These are phyloP conservation scores for Botrytis porri DNA, from an alignment of 2,329 filamentous ascomycete genomes.

Conservation along the genomic window DNA sequence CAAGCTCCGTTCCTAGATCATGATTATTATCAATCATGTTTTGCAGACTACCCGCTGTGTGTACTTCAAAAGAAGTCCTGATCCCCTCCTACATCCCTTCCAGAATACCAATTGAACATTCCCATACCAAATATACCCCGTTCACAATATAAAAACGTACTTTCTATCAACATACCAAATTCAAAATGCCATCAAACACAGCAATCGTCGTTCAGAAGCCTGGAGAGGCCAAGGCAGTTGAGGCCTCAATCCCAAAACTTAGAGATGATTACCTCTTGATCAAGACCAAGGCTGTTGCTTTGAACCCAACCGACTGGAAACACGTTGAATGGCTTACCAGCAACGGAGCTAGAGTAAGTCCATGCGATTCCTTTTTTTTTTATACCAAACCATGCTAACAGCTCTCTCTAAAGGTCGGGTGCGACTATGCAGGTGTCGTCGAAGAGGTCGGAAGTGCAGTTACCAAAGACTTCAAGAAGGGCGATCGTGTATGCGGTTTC, in stretches of 20 bases:
- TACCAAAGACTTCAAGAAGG: slow-evolving; percentile 44
- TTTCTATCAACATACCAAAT: neutral
- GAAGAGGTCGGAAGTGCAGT: slow-evolving; percentile 46
- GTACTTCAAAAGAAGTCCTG: neutral
- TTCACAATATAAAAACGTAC: neutral
- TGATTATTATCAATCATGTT: slow-evolving; percentile 11
- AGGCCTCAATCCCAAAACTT: slow-evolving; percentile 32
- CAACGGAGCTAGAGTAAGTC: slow-evolving; percentile 27
- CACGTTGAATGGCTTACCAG: slow-evolving; percentile 31
- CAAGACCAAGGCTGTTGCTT: slow-evolving; percentile 34
- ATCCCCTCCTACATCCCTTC: neutral
- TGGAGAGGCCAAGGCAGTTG: slow-evolving; percentile 27
- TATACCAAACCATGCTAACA: neutral
- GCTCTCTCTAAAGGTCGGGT: slow-evolving; percentile 37
- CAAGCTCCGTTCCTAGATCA: neutral
- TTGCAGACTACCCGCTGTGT: neutral
- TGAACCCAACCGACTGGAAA: slow-evolving; percentile 39
- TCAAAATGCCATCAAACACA: slow-evolving; percentile 30
- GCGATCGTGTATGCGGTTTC: slow-evolving; percentile 48
- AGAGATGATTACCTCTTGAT: slow-evolving; percentile 37
- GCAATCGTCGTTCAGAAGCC: slow-evolving; percentile 32
- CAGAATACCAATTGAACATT: neutral
- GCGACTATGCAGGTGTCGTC: slow-evolving; percentile 49
- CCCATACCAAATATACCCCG: neutral
- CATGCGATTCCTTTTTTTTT: neutral